Conservation (phyloP, 129 eudicot genomes). For the Gnaphalium uliginosum region DNA sequence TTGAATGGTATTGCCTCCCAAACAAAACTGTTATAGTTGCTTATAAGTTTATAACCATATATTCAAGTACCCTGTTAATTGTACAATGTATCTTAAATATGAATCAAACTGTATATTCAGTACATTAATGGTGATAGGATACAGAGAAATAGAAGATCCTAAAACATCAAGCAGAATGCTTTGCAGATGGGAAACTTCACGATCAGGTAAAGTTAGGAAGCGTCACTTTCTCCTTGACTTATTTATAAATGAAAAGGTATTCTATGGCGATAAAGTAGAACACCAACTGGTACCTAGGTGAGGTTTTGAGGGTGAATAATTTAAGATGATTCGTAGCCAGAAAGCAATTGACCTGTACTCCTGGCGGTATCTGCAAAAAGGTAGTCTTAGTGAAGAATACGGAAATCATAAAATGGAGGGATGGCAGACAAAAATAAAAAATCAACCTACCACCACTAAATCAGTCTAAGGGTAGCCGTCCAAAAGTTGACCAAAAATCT, state of each 20-base stretch:
- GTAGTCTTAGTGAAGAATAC: not conserved
- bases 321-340: constrained; percentile 27
- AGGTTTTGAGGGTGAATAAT: constrained; percentile 14
- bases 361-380: constrained; percentile 21
- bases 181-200: constrained; percentile 1
- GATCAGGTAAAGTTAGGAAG: not conserved
- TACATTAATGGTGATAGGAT: constrained; percentile 23
- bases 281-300: constrained; percentile 16
- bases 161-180: not conserved
- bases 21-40: not conserved
- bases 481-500: too few species aligned
- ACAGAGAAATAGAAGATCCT: constrained; percentile 20
- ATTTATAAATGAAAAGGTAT: constrained; percentile 19
- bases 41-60: not conserved
- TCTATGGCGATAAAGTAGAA: constrained; percentile 19
- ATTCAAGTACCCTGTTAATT: not conserved
- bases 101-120: not conserved
- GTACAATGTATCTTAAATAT: constrained; percentile 8
- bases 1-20: not conserved
- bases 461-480: too few species aligned
- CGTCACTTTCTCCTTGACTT: constrained; percentile 27
- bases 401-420: not conserved
- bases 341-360: not conserved
- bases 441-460: not conserved
- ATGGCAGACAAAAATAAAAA: not conserved